Conservation (phyloP, 2,329 filamentous ascomycete genomes). For the Cladophialophora bantiana region DNA sequence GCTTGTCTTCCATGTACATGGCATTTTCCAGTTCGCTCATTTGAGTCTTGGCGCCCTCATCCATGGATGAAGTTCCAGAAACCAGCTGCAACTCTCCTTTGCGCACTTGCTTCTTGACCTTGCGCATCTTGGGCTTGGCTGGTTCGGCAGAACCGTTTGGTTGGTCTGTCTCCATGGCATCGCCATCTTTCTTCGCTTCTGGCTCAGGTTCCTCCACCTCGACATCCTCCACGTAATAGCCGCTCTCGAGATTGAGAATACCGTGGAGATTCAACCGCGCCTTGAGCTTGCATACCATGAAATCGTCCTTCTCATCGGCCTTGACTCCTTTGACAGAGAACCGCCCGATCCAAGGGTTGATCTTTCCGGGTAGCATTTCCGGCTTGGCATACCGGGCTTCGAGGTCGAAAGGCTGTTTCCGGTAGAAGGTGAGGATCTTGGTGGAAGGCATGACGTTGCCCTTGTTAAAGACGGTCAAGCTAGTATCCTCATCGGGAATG, state of each 20-base stretch:
- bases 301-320: constrained; percentile 86
- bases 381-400: constrained; percentile 93
- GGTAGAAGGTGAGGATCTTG: constrained; percentile 99
- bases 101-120: constrained; percentile 99
- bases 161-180: constrained; percentile 82
- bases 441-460: constrained; percentile 97
- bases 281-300: constrained; percentile 99
- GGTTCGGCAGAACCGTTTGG: constrained; percentile 67
- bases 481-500: constrained; percentile 98
- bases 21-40: constrained; percentile 80
- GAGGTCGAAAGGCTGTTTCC: constrained; percentile 95
- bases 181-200: constrained; percentile 72
- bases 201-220: constrained; percentile 94
- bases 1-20: constrained; percentile 98
- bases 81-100: constrained; percentile 94
- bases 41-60: constrained; percentile 69
- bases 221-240: constrained; percentile 97
- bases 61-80: constrained; percentile 80
- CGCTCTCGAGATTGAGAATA: constrained; percentile 92
- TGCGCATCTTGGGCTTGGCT: constrained; percentile 81
- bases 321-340: constrained; percentile 99
- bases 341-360: constrained; percentile 92
- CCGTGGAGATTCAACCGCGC: constrained; percentile 95
- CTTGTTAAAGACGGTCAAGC: constrained; percentile 94
- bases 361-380: constrained; percentile 84